Percentiles rank a stretch among this genome's conserved stretches.
phyloP scores from a whole-genome alignment of 805 yeast genomes.

The Kluyveromyces wickerhamii region DNA sequence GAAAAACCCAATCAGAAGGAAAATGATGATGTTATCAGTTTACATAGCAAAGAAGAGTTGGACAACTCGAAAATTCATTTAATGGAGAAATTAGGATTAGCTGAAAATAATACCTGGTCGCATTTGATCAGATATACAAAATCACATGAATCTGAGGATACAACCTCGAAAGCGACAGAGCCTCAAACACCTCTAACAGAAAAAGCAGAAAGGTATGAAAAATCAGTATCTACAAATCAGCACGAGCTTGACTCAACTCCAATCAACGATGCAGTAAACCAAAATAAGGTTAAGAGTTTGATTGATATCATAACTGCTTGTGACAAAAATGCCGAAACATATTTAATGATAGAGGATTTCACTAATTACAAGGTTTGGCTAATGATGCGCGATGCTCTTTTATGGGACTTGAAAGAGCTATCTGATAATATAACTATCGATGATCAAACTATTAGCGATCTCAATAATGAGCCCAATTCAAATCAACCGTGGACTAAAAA shows the following conservation, averaged over 20 bases:
- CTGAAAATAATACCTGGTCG: conserved; percentile 29
- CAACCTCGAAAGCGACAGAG: not conserved
- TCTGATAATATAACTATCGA: conserved; percentile 1
- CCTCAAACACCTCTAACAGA: conserved; percentile 6
- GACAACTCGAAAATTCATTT: conserved; percentile 17
- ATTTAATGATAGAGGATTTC: conserved; percentile 24
- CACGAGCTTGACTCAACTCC: too few relatives aligned
- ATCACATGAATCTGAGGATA: conserved; percentile 5
- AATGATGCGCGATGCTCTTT: conserved; percentile 25
- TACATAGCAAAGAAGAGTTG: conserved; percentile 10
- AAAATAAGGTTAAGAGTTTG: conserved; percentile 16
- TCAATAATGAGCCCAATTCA: not conserved
- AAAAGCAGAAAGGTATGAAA: conserved; percentile 6
- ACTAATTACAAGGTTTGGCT: conserved; percentile 28
- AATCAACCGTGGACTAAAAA: conserved; percentile 1
- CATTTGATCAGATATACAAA: conserved; percentile 15
- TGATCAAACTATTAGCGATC: not conserved
- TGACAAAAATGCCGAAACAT: conserved; percentile 27
- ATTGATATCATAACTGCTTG: conserved; percentile 24
- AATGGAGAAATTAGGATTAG: conserved; percentile 25
- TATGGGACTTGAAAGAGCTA: conserved; percentile 25
- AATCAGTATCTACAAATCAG: not conserved
- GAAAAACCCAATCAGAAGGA: conserved; percentile 10
- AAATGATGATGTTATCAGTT: conserved; percentile 8
- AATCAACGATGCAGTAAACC: not conserved